These are phyloP conservation scores for Tylopilus rubrobrunneus DNA, from an alignment of 768 basidiomycete species.

Conservation along the genomic window DNA sequence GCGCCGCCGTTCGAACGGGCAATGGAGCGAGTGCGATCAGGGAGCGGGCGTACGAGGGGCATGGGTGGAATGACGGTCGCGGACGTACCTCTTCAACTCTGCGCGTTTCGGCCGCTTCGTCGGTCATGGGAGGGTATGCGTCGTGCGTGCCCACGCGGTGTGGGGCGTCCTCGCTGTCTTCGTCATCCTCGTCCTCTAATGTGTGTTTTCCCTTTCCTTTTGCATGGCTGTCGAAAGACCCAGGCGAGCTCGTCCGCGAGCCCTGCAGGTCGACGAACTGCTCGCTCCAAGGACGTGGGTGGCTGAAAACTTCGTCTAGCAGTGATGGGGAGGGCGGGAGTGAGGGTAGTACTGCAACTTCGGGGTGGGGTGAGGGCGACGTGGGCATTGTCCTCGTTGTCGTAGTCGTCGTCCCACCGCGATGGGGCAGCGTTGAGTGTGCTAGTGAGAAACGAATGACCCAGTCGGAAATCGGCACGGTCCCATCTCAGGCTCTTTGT, in stretches of 20 bases:
- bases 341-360: conserved; percentile 23
- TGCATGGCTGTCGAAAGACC: conserved; percentile 1
- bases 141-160: conserved; percentile 19
- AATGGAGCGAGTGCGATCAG: neutral
- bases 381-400: conserved; percentile 17
- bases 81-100: conserved; percentile 65
- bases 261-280: conserved; percentile 14
- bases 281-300: conserved; percentile 32
- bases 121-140: conserved; percentile 62
- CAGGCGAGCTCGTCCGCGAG: conserved; percentile 19
- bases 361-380: conserved; percentile 12
- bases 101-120: conserved; percentile 64
- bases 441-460: neutral
- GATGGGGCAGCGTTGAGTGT: neutral
- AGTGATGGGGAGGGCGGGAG: conserved; percentile 36
- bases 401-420: conserved; percentile 1
- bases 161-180: conserved; percentile 23
- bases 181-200: conserved; percentile 12
- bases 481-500: neutral
- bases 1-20: neutral
- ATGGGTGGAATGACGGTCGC: neutral
- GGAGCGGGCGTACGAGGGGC: neutral
- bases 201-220: conserved; percentile 34
- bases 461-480: conserved; percentile 11
- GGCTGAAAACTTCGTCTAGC: conserved; percentile 45